These are phyloP conservation scores for Cordyceps fumosorosea DNA, from an alignment of 2,329 filamentous ascomycete species.

Conservation along the genomic window DNA sequence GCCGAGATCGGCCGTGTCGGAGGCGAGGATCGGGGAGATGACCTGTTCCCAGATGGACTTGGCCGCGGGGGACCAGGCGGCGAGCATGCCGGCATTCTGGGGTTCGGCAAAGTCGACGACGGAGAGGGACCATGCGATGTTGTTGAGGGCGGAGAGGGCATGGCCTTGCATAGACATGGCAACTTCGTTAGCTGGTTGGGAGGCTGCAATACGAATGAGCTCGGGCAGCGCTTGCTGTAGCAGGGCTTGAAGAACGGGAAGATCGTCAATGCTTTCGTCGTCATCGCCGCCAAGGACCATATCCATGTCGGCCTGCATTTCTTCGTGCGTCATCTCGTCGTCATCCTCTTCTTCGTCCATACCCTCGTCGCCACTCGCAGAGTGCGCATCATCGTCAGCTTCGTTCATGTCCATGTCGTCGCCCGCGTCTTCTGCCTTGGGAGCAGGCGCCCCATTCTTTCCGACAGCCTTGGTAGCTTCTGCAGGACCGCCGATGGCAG, in stretches of 20 bases:
- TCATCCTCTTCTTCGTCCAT: conserved; percentile 33
- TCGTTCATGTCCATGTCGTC: conserved; percentile 34
- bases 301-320: conserved; percentile 59
- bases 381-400: conserved; percentile 27
- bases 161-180: conserved; percentile 41
- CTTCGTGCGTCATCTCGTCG: conserved; percentile 50
- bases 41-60: conserved; percentile 51
- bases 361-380: conserved; percentile 30
- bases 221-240: conserved; percentile 32
- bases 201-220: conserved; percentile 40
- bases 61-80: conserved; percentile 47
- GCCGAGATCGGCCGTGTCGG: conserved; percentile 54
- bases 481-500: conserved; percentile 31
- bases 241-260: conserved; percentile 45
- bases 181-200: conserved; percentile 34
- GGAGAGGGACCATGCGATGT: conserved; percentile 61
- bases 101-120: conserved; percentile 51
- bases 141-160: conserved; percentile 57
- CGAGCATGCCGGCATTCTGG: conserved; percentile 45
- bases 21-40: conserved; percentile 50
- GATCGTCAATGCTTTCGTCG: conserved; percentile 38
- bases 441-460: conserved; percentile 29
- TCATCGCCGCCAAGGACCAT: conserved; percentile 48
- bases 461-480: conserved; percentile 3
- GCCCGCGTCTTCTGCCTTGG: conserved; percentile 24